phyloP scores from a whole-genome alignment of 192 early-diverging fungal species.

The Phycomyces nitens region DNA sequence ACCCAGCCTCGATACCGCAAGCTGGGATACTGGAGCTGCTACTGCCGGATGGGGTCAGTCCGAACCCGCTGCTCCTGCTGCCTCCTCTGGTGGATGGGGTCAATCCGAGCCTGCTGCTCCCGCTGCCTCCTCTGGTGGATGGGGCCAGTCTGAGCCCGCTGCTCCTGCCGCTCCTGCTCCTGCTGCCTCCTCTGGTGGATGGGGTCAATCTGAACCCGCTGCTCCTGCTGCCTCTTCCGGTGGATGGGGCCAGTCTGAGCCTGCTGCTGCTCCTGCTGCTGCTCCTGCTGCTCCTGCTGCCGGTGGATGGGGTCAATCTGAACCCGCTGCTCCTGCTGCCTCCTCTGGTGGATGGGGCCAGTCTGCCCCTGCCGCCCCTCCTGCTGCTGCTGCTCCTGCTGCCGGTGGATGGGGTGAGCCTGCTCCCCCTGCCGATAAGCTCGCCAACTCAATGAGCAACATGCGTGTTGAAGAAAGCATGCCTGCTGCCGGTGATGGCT shows the following conservation, averaged over 20 bases:
- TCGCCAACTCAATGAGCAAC: constrained; percentile 3
- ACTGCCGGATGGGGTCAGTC: constrained; percentile 9
- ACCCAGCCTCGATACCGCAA: not conserved
- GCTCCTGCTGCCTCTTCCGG: not conserved
- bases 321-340: constrained; percentile 8
- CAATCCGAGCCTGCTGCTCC: constrained; percentile 3
- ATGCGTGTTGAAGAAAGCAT: constrained; percentile 4
- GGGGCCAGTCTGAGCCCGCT: constrained; percentile 5
- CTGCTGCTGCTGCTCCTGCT: constrained; percentile 19
- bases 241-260: constrained; percentile 19
- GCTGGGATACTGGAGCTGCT: constrained; percentile 6
- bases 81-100: constrained; percentile 17
- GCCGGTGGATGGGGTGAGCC: constrained; percentile 15
- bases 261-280: constrained; percentile 5
- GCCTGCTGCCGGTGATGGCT: constrained; percentile 2
- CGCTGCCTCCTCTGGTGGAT: constrained; percentile 10
- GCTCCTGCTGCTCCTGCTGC: not conserved
- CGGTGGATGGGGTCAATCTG: constrained; percentile 17
- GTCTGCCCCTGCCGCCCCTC: constrained; percentile 1
- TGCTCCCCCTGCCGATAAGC: constrained; percentile 15
- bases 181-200: constrained; percentile 5
- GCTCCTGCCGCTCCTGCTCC: constrained; percentile 14
- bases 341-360: constrained; percentile 11
- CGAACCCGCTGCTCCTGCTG: constrained; percentile 3
- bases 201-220: constrained; percentile 9